Evolutionary conservation across 2,329 filamentous ascomycete species (phyloP).

Genomic region (Aotearoamyces nothofagi): DNA sequence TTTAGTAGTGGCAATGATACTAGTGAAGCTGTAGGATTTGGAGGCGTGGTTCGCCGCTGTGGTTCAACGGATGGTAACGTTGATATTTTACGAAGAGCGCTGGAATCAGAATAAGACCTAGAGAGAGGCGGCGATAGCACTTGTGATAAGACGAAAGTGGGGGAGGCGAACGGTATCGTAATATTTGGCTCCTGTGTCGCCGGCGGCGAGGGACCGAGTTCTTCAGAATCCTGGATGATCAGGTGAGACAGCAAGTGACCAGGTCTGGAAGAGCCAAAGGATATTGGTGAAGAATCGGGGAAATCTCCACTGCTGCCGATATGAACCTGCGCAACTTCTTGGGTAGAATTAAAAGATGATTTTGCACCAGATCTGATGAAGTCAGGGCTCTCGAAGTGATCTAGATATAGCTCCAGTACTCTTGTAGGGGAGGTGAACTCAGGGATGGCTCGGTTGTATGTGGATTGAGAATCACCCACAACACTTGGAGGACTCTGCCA

Average conservation of each 20-base stretch:
- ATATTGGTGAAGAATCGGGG: no score
- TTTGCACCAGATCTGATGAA: conserved; percentile 10
- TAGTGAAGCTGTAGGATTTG: no score
- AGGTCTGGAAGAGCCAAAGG: no score
- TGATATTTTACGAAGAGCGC: not conserved
- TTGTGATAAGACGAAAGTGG: not conserved
- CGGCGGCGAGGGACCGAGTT: no score
- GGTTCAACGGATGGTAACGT: conserved; percentile 1
- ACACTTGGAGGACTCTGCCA: conserved; percentile 32
- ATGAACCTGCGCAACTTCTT: no score
- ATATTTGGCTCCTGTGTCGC: no score
- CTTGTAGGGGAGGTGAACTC: conserved; percentile 32
- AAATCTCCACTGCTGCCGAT: no score
- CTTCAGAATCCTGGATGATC: no score
- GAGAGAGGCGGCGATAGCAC: not conserved
- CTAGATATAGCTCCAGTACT: conserved; percentile 32
- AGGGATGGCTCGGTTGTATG: conserved; percentile 18
- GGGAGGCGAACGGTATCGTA: not conserved
- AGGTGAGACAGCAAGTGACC: no score
- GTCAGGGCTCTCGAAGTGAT: conserved; percentile 17
- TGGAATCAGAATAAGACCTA: not conserved
- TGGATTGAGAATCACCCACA: conserved; percentile 38
- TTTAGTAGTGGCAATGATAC: no score
- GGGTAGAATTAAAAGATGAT: not conserved
- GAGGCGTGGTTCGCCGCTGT: no score